Conservation (phyloP, 1,139 yeast species). For the Sugiyamaella novakii region DNA sequence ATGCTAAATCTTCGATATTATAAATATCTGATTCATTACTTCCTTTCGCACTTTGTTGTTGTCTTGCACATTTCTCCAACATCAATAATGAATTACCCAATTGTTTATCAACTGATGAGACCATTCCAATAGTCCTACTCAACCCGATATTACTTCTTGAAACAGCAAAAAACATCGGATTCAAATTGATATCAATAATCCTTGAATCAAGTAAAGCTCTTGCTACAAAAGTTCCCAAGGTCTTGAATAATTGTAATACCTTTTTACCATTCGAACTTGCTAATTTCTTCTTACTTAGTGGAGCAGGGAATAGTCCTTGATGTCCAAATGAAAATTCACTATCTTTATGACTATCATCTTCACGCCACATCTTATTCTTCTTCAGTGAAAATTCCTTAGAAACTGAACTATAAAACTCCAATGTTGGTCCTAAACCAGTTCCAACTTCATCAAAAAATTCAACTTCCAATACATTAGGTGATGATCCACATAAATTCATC, state of each 20-base stretch:
- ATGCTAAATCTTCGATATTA: conserved; percentile 56
- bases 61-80: conserved; percentile 45
- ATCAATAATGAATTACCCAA: conserved; percentile 63
- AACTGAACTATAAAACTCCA: conserved; percentile 84
- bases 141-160: conserved; percentile 26
- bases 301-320: conserved; percentile 74
- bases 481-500: conserved; percentile 71
- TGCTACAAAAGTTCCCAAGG: conserved; percentile 82
- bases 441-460: conserved; percentile 95
- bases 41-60: conserved; percentile 24
- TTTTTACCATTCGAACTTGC: conserved; percentile 48
- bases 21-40: too few relatives aligned
- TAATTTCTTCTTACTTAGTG: conserved; percentile 47
- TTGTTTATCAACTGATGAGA: conserved; percentile 57
- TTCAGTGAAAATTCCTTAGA: conserved; percentile 70
- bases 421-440: conserved; percentile 92
- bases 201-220: conserved; percentile 85
- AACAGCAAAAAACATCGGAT: conserved; percentile 60
- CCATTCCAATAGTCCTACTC: conserved; percentile 46
- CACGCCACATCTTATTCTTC: conserved; percentile 71
- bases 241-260: conserved; percentile 57
- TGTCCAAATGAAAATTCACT: conserved; percentile 49
- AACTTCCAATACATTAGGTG: conserved; percentile 81
- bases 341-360: conserved; percentile 42
- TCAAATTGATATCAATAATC: conserved; percentile 80